A percentile compares a stretch with the other conserved stretches of the same genome.
Conservation (phyloP, 108 stramenopile genomes). For the Aurantiochytrium sp. region DNA sequence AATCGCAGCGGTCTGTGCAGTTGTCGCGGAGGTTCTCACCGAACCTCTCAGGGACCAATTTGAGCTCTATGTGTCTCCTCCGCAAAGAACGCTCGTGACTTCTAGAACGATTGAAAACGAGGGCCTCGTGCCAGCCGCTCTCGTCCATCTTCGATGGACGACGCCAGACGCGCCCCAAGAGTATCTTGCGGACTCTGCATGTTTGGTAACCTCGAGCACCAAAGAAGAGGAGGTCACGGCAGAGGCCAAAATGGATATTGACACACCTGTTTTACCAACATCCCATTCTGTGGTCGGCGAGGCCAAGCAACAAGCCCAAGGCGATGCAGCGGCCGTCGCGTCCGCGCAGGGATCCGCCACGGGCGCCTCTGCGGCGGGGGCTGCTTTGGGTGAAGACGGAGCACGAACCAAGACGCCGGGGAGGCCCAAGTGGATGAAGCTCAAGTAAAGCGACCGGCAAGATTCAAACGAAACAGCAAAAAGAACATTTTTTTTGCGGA, state of each 20-base stretch:
- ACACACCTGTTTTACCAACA: background rate
- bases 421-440: background rate
- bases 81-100: background rate
- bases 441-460: background rate
- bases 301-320: background rate
- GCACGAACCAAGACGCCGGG: background rate
- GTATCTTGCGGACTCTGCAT: background rate
- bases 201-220: background rate
- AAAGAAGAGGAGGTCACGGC: background rate
- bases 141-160: background rate
- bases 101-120: background rate
- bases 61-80: background rate
- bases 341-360: background rate
- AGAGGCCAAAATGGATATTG: background rate
- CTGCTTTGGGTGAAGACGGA: background rate
- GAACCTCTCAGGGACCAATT: background rate
- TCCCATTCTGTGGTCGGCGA: background rate
- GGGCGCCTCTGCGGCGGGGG: background rate
- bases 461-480: too few species aligned
- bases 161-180: background rate
- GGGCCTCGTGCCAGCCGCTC: background rate
- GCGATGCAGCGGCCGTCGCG: background rate
- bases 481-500: too few species aligned
- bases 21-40: background rate
- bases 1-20: background rate